Percentiles rank a stretch among this genome's conserved stretches.
phyloP scores from a whole-genome alignment of 345 rosid species.

The Dovyalis caffra region DNA sequence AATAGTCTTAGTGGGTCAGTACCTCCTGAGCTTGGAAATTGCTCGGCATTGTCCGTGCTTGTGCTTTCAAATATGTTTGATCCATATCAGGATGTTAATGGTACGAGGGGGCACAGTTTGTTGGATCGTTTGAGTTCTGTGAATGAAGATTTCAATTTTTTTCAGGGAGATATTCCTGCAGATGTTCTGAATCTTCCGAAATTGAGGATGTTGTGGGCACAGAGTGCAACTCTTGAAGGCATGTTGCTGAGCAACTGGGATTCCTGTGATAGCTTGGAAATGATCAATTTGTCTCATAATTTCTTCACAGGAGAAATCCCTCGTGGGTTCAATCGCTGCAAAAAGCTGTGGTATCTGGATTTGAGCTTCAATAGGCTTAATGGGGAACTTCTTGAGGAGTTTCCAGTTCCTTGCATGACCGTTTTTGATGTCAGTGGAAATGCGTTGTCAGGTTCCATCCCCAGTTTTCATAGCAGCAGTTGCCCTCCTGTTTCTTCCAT shows the following conservation, averaged over 20 bases:
- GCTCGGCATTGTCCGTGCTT: conserved; percentile 62
- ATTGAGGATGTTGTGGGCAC: conserved; percentile 83
- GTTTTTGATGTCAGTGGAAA: conserved; percentile 76
- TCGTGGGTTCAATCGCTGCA: conserved; percentile 49
- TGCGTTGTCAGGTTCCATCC: conserved; percentile 65
- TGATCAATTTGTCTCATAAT: conserved; percentile 75
- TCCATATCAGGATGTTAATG: conserved; percentile 39
- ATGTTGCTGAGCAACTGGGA: conserved; percentile 65
- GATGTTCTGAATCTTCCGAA: conserved; percentile 61
- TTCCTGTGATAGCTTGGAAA: conserved; percentile 67
- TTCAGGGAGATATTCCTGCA: conserved; percentile 65
- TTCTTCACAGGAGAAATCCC: conserved; percentile 64
- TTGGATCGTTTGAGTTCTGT: conserved; percentile 35
- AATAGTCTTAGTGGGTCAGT: conserved; percentile 71
- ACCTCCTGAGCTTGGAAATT: conserved; percentile 76
- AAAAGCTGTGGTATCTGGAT: conserved; percentile 66
- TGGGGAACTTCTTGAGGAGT: conserved; percentile 55
- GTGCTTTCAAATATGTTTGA: conserved; percentile 66
- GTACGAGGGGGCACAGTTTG: conserved; percentile 36
- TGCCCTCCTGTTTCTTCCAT: conserved; percentile 49
- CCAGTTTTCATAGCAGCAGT: conserved; percentile 40
- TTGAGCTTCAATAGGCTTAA: conserved; percentile 61
- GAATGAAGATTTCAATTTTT: conserved; percentile 73
- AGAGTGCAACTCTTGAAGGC: conserved; percentile 71
- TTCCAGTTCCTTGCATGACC: conserved; percentile 77